Evolutionary conservation across 2,329 filamentous ascomycete species (phyloP).

Genomic region (Exophiala sp.): DNA sequence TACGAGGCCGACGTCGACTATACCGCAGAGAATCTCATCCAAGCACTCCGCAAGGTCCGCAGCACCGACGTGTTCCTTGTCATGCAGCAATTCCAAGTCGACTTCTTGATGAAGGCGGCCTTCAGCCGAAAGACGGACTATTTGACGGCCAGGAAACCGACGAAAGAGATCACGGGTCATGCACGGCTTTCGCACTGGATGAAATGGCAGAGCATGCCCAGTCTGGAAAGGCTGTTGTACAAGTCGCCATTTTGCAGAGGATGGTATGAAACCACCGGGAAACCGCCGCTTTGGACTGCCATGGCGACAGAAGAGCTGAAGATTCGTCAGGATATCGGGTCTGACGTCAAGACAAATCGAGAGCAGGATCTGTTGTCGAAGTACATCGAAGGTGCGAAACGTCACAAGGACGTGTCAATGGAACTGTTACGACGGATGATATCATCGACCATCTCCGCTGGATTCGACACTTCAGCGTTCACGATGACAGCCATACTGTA

Average conservation of each 20-base stretch:
- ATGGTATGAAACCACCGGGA: conserved; percentile 12
- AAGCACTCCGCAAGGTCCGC: background rate
- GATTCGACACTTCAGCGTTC: conserved; percentile 75
- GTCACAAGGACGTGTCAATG: conserved; percentile 11
- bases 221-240: conserved; percentile 50
- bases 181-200: conserved; percentile 8
- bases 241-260: conserved; percentile 64
- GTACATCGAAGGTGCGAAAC: conserved; percentile 7
- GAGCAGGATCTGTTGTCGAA: conserved; percentile 12
- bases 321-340: background rate
- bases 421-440: conserved; percentile 8
- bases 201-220: conserved; percentile 10
- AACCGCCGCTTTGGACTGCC: conserved; percentile 9
- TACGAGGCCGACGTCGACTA: conserved; percentile 13
- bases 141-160: conserved; percentile 61
- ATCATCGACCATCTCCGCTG: conserved; percentile 53
- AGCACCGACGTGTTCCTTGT: conserved; percentile 39
- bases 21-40: conserved; percentile 1
- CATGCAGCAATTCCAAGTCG: conserved; percentile 78
- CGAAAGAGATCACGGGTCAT: conserved; percentile 29
- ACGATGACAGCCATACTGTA: conserved; percentile 52
- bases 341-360: background rate
- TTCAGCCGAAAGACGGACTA: conserved; percentile 68
- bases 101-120: conserved; percentile 51
- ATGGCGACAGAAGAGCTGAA: conserved; percentile 13